Evolutionary conservation across 2,329 filamentous ascomycete genomes (phyloP).

Genomic region (Claviceps sorghi): DNA sequence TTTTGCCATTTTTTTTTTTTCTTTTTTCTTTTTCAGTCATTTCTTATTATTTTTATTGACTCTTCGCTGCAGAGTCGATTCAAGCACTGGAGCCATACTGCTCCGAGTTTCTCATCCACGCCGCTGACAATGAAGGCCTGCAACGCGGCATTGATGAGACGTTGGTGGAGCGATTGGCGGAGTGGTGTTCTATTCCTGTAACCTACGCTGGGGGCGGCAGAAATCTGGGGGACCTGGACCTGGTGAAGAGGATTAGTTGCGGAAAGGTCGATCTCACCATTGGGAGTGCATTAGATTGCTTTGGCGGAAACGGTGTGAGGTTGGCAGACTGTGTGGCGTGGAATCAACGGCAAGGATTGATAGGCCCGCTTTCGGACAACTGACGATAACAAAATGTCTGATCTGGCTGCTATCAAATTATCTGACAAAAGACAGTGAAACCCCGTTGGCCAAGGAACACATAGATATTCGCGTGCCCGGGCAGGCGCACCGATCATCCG

Average conservation of each 20-base stretch:
- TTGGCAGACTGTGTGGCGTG: conserved; percentile 82
- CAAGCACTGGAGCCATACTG: conserved; percentile 74
- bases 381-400: neutral
- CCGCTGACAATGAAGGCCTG: conserved; percentile 89
- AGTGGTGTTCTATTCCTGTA: conserved; percentile 84
- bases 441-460: conserved; percentile 4
- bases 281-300: conserved; percentile 89
- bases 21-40: neutral
- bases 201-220: conserved; percentile 94
- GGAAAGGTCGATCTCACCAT: conserved; percentile 89
- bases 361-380: neutral
- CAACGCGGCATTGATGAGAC: conserved; percentile 82
- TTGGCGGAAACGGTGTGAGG: conserved; percentile 73
- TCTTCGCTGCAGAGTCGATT: conserved; percentile 53
- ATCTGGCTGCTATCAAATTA: neutral
- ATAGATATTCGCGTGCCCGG: neutral
- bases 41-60: neutral
- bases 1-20: neutral
- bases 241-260: conserved; percentile 61
- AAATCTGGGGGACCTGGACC: conserved; percentile 65
- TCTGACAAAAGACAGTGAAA: neutral
- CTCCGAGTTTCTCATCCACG: conserved; percentile 92
- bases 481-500: too few species aligned
- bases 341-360: conserved; percentile 43
- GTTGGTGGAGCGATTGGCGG: conserved; percentile 59